Conservation (phyloP, 2,329 filamentous ascomycete species). For the Talaromyces pinophilus region DNA sequence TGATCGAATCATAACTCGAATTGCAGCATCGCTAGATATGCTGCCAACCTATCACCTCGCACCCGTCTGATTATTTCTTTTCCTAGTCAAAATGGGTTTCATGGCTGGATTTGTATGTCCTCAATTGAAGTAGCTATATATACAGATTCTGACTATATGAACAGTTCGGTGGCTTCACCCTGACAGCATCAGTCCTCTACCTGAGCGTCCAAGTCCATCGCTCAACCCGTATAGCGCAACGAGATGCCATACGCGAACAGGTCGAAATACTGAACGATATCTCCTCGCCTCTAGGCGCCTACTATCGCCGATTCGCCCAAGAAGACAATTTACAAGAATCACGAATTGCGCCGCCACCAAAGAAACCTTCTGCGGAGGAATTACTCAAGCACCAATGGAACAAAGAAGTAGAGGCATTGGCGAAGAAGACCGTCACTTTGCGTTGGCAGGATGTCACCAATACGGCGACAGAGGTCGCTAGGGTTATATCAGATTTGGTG, state of each 20-base stretch:
- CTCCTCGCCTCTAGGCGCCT: slow-evolving; percentile 38
- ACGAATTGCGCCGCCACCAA: slow-evolving; percentile 13
- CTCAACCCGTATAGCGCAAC: slow-evolving; percentile 60
- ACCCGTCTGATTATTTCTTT: not conserved
- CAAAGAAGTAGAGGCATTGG: slow-evolving; percentile 66
- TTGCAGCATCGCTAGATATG: slow-evolving; percentile 3
- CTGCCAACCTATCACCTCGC: not conserved
- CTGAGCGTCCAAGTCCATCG: slow-evolving; percentile 70
- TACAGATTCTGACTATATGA: not conserved
- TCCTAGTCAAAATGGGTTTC: slow-evolving; percentile 63
- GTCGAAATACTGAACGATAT: slow-evolving; percentile 45
- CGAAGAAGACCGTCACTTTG: slow-evolving; percentile 65
- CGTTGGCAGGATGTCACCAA: slow-evolving; percentile 64
- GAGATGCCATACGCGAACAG: slow-evolving; percentile 48
- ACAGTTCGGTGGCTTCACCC: slow-evolving; percentile 72
- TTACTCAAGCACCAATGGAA: slow-evolving; percentile 78
- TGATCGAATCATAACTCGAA: not conserved
- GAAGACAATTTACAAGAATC: slow-evolving; percentile 17
- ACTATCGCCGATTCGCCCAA: slow-evolving; percentile 35
- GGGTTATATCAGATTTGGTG: slow-evolving; percentile 42
- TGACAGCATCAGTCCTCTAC: slow-evolving; percentile 73
- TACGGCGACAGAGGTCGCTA: slow-evolving; percentile 52
- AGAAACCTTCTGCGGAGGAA: slow-evolving; percentile 62
- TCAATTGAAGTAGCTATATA: not conserved
- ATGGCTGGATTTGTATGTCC: slow-evolving; percentile 69